Base-by-base conservation (phyloP, 805 yeast species). In the Lachancea fermentati region DNA sequence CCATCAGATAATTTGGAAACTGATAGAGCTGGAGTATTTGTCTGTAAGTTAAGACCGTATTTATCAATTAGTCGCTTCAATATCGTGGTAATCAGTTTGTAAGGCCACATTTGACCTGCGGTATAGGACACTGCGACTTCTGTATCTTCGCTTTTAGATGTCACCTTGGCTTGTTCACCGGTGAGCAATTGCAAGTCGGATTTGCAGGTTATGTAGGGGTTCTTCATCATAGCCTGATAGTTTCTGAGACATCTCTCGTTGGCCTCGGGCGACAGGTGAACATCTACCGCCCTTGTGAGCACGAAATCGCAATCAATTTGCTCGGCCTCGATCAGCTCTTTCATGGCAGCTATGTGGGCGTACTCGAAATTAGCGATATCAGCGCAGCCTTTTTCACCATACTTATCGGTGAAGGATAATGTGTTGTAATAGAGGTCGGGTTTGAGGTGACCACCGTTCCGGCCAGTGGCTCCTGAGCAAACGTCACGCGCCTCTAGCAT, bases 371-470 rank as follows among this genome's bases (percentile, higher is more conserved):
- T 62, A 26, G 53, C 62, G 12, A 63, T 57, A 30, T 60, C 63
- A 3, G 69, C 67, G 19, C 63, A 71, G 16, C 60, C 43, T 25
- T 46, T 37, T 12, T 39, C 40, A 26, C 56, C 54, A 30, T 50
- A 41, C 30, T 26, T 4, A n/a, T 26, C 13, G 12, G 30, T 26
- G 4, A 26, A 26, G 13, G 13, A 14, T n/a, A 26, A n/a, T n/a
- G 4, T 26, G 30, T 14, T 26, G 4, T 26, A 14, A 26, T 26
- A 26, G 12, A 26, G 12, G 13, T 26, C 30, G 7, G 75, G 74
- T 34, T 69, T 68, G 41, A 72, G 47, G 46, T 72, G 76, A 2
- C 76, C 76, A 16, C 76, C 76, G 43, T 72, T 72, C 41, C 76
- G 54, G 5, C 72, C 76, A 1, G 74, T 68, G 5, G 76, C 76